Percentiles rank a stretch among this genome's conserved stretches.
Conservation (phyloP, 805 yeast genomes). For the Suhomyces tanzawaensis region DNA sequence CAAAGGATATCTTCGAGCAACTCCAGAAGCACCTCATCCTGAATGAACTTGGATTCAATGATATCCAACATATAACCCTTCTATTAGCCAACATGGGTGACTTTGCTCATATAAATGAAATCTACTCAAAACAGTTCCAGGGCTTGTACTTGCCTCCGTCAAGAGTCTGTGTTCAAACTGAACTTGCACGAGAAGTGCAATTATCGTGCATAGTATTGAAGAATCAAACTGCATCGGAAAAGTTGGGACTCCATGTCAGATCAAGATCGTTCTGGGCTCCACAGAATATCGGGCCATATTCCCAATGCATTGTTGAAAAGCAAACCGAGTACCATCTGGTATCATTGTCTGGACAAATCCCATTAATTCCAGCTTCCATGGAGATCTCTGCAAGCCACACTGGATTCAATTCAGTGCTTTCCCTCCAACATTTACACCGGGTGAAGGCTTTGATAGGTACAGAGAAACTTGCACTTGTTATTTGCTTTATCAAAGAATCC, state of each 20-base stretch:
- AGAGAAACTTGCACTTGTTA: conserved; percentile 41
- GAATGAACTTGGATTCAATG: conserved; percentile 34
- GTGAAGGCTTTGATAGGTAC: conserved; percentile 57
- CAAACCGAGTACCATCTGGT: conserved; percentile 43
- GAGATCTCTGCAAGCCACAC: conserved; percentile 26
- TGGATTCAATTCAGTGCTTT: conserved; percentile 43
- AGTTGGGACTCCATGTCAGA: conserved; percentile 82
- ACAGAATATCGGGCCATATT: conserved; percentile 95
- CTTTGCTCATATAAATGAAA: conserved; percentile 59
- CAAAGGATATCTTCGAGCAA: conserved; percentile 47
- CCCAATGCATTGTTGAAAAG: conserved; percentile 67
- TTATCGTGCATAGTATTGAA: conserved; percentile 58
- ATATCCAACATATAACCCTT: conserved; percentile 60
- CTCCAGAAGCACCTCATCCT: conserved; percentile 33
- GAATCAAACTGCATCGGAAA: conserved; percentile 20
- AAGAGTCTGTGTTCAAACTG: conserved; percentile 75
- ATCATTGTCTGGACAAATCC: conserved; percentile 86
- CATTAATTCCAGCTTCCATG: conserved; percentile 74
- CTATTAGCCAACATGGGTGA: conserved; percentile 61
- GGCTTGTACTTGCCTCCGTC: conserved; percentile 76
- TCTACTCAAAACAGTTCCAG: conserved; percentile 57
- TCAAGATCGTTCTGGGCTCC: conserved; percentile 98
- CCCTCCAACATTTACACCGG: conserved; percentile 72
- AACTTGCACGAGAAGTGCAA: conserved; percentile 45
- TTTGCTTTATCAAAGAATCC: conserved; percentile 52